phyloP scores from a whole-genome alignment of 257 asterid genomes.

The Nicotiana otophora region DNA sequence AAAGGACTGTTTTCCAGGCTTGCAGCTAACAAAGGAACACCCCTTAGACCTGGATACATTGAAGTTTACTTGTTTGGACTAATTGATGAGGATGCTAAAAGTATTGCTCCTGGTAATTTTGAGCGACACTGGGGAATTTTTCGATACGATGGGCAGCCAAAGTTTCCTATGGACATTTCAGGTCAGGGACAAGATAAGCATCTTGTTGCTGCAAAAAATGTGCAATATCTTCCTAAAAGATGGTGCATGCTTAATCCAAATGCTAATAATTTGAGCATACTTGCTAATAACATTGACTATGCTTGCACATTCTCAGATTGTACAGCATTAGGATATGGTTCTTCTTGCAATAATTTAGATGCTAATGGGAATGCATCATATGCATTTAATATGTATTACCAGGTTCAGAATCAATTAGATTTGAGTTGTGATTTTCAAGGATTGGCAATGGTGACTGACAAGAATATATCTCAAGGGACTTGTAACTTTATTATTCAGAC shows the following conservation, averaged over 20 bases:
- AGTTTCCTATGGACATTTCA: conserved; percentile 34
- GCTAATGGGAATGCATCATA: conserved; percentile 34
- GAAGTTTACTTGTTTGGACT: conserved; percentile 44
- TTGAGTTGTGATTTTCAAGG: conserved; percentile 38
- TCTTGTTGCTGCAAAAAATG: conserved; percentile 30
- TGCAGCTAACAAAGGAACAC: conserved; percentile 38
- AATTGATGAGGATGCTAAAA: conserved; percentile 36
- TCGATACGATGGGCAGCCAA: conserved; percentile 39
- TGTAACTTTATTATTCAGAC: conserved; percentile 41
- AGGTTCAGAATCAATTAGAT: conserved; percentile 30
- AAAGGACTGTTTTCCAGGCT: conserved; percentile 33
- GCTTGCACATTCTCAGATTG: conserved; percentile 41
- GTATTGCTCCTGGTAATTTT: conserved; percentile 33
- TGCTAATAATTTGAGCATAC: conserved; percentile 29
- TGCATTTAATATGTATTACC: conserved; percentile 37
- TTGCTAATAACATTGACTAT: conserved; percentile 28
- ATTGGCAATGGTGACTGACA: conserved; percentile 31
- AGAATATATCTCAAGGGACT: conserved; percentile 32
- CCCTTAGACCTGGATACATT: conserved; percentile 33
- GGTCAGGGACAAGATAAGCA: conserved; percentile 35
- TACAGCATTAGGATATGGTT: conserved; percentile 38
- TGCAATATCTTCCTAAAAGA: conserved; percentile 25
- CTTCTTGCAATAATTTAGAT: conserved; percentile 36
- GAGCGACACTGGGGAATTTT: conserved; percentile 50
- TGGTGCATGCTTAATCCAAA: conserved; percentile 37